Evolutionary conservation across 2,329 filamentous ascomycete genomes (phyloP).

Genomic region (Arthrobotrys sphaeroides): DNA sequence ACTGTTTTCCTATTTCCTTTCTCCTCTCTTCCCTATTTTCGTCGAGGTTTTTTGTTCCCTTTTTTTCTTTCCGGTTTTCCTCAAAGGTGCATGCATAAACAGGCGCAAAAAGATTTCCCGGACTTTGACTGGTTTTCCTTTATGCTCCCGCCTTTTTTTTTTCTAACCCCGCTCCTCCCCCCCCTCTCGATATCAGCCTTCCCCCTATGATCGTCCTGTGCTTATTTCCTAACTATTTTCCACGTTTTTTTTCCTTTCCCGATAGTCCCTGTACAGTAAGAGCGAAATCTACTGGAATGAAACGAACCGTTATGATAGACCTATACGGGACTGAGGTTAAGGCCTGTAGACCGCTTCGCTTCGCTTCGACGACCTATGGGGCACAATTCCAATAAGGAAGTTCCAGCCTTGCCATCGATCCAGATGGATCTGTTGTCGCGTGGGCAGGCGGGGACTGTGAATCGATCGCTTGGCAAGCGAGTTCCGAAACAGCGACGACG

Average conservation of each 20-base stretch:
- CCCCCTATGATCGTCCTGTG: not conserved
- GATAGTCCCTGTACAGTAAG: constrained; percentile 47
- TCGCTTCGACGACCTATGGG: not conserved
- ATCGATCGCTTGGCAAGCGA: not conserved
- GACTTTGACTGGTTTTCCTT: constrained; percentile 40
- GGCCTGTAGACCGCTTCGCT: no score
- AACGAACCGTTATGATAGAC: constrained; percentile 21
- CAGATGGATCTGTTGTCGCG: not conserved
- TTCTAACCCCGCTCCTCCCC: not conserved
- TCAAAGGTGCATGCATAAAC: constrained; percentile 54
- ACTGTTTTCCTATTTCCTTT: not conserved
- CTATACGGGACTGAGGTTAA: no score
- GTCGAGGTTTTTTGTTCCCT: constrained; percentile 11
- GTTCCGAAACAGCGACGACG: constrained; percentile 30
- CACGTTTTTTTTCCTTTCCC: no score
- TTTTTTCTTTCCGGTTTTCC: constrained; percentile 22
- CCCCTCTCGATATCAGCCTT: not conserved
- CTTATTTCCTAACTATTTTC: no score
- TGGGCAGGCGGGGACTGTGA: not conserved
- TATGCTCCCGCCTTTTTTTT: constrained; percentile 9
- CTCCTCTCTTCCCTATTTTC: not conserved
- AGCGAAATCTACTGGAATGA: constrained; percentile 46
- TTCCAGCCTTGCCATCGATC: not conserved
- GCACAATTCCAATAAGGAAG: no score
- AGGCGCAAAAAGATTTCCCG: constrained; percentile 53